Percentiles rank a stretch among this genome's conserved stretches.
Evolutionary conservation across 257 asterid genomes (phyloP).

Genomic region (Voacanga thouarsii): DNA sequence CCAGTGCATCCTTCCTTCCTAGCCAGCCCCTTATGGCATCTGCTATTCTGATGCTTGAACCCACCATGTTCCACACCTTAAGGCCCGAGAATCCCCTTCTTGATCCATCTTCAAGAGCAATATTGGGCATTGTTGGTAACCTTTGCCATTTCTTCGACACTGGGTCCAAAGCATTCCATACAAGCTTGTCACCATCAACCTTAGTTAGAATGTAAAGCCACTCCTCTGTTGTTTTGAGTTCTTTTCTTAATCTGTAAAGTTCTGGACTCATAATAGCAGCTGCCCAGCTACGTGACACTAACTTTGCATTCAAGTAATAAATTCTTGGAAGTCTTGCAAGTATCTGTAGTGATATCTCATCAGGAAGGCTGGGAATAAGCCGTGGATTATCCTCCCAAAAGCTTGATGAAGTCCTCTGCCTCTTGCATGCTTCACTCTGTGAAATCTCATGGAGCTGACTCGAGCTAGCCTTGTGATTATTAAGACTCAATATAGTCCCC

Average conservation of each 20-base stretch:
- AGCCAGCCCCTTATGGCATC: constrained; percentile 60
- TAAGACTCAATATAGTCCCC: constrained; percentile 72
- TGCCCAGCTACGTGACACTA: constrained; percentile 74
- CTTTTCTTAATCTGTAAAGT: constrained; percentile 59
- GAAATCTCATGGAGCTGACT: constrained; percentile 37
- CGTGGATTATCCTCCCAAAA: constrained; percentile 66
- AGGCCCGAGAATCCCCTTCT: constrained; percentile 47
- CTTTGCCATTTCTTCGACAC: constrained; percentile 63
- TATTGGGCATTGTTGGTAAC: constrained; percentile 69
- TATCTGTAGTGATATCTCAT: constrained; percentile 76
- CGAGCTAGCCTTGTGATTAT: constrained; percentile 33
- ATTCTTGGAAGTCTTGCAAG: constrained; percentile 75
- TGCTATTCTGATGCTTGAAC: constrained; percentile 62
- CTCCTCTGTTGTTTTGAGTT: constrained; percentile 67
- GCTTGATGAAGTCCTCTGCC: constrained; percentile 53
- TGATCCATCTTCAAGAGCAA: constrained; percentile 35
- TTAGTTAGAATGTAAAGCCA: constrained; percentile 81
- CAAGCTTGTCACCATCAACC: constrained; percentile 49
- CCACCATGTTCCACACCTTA: constrained; percentile 55
- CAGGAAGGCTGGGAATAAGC: constrained; percentile 75
- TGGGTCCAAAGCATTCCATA: constrained; percentile 85
- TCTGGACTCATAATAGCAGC: constrained; percentile 60
- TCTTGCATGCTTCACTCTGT: constrained; percentile 62
- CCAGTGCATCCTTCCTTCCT: constrained; percentile 54
- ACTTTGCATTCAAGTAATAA: constrained; percentile 48